These are phyloP conservation scores for Hylodesmum podocarpum DNA, from an alignment of 306 rosid species.

Conservation along the genomic window DNA sequence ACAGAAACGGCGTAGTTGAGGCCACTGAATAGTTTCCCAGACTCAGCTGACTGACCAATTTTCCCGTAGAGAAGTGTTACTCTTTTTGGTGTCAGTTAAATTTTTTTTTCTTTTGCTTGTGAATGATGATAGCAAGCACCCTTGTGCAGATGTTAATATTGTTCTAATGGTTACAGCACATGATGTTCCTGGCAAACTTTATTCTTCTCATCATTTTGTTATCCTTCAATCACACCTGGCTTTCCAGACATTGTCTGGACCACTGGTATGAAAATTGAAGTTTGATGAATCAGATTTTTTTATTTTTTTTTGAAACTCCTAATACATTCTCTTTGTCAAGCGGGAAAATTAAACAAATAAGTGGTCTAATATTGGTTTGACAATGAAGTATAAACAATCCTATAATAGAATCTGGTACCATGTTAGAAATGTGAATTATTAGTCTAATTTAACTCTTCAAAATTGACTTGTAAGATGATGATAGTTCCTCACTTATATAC, in stretches of 20 bases:
- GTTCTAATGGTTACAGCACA: background rate
- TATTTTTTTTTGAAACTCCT: no score
- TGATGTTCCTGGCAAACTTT: slow-evolving; percentile 13
- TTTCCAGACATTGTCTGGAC: background rate
- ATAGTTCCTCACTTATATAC: no score
- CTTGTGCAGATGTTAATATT: slow-evolving; percentile 20
- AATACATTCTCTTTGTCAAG: no score
- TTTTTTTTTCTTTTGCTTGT: background rate
- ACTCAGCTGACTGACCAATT: background rate
- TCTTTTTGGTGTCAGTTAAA: background rate
- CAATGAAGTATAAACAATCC: no score
- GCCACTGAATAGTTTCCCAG: slow-evolving; percentile 8
- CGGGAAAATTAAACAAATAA: no score
- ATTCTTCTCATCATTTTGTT: background rate
- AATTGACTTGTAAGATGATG: no score
- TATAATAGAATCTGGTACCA: no score
- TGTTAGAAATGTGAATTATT: no score
- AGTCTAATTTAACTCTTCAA: no score
- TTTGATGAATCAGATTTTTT: background rate
- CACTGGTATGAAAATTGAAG: background rate
- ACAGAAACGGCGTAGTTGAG: slow-evolving; percentile 24
- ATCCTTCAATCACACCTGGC: background rate
- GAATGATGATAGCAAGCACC: background rate
- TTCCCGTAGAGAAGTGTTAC: slow-evolving; percentile 20
- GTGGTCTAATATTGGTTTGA: no score